Percentiles rank a stretch among this genome's conserved stretches.
These are phyloP conservation scores for Silybum marianum DNA, from an alignment of 129 eudicot species.

Conservation along the genomic window DNA sequence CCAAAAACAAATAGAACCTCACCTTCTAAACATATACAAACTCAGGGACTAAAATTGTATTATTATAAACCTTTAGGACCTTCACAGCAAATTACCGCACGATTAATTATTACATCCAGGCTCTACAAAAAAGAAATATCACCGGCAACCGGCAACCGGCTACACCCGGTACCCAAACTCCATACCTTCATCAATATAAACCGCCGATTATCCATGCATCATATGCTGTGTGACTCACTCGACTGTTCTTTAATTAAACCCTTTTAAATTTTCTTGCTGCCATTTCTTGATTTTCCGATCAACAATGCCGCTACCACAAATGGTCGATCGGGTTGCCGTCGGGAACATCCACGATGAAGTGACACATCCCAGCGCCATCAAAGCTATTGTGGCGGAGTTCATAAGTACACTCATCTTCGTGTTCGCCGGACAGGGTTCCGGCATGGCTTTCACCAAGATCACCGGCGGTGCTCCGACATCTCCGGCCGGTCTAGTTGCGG, in stretches of 20 bases:
- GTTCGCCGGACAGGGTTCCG: slow-evolving; percentile 66
- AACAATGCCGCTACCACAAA: slow-evolving; percentile 27
- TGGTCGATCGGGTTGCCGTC: slow-evolving; percentile 39
- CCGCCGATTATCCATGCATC: slow-evolving; percentile 23
- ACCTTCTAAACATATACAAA: background rate
- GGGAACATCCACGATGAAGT: slow-evolving; percentile 49
- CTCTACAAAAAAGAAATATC: background rate
- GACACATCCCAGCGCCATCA: slow-evolving; percentile 48
- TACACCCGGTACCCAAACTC: slow-evolving; percentile 21
- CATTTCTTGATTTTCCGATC: slow-evolving; percentile 5
- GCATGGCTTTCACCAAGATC: slow-evolving; percentile 52
- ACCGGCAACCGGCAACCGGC: slow-evolving; percentile 58
- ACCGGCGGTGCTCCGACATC: slow-evolving; percentile 31
- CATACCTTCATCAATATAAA: slow-evolving; percentile 29
- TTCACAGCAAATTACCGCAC: background rate
- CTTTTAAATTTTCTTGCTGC: too few species aligned
- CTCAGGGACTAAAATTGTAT: background rate
- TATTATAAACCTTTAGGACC: background rate
- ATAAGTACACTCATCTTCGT: slow-evolving; percentile 58
- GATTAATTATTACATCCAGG: background rate
- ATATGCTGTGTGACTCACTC: background rate
- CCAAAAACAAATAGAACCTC: background rate
- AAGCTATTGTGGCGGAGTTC: slow-evolving; percentile 56
- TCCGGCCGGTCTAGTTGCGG: slow-evolving; percentile 51
- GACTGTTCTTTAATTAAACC: background rate